phyloP scores from a whole-genome alignment of 441 rosid genomes.

The Codiaeum variegatum region DNA sequence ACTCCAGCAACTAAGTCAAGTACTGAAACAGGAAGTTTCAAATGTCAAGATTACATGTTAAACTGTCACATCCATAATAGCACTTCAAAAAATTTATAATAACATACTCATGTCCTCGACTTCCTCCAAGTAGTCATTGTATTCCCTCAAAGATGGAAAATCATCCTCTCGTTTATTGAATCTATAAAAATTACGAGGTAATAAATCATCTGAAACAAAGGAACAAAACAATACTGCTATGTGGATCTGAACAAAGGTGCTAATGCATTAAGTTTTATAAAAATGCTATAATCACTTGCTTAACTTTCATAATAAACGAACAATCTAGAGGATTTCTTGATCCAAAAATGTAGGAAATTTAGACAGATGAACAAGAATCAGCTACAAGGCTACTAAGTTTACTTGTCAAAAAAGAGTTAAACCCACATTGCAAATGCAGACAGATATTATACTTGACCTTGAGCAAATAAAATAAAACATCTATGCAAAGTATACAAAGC shows the following conservation, averaged over 20 bases:
- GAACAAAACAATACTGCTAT: neutral
- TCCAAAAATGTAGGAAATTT: neutral
- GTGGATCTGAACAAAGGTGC: no score
- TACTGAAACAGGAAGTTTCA: slow-evolving; percentile 38
- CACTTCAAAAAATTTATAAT: neutral
- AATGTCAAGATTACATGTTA: neutral
- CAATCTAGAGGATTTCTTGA: neutral
- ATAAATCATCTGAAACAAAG: neutral
- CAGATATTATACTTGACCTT: neutral
- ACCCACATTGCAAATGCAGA: neutral
- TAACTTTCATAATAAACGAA: neutral
- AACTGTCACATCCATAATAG: neutral
- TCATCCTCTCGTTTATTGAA: slow-evolving; percentile 86
- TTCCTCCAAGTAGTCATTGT: slow-evolving; percentile 92
- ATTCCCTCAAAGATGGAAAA: slow-evolving; percentile 66
- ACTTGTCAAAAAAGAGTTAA: neutral
- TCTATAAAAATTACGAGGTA: slow-evolving; percentile 31
- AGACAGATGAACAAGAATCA: neutral
- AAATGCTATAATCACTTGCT: neutral
- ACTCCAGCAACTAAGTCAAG: slow-evolving; percentile 66
- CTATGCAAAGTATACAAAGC: neutral
- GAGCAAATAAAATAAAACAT: neutral
- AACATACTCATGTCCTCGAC: slow-evolving; percentile 90
- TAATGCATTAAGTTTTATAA: neutral
- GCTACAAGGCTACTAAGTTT: neutral